Conservation (phyloP, 164 flowering plant species). For the Echeveria elegans region DNA sequence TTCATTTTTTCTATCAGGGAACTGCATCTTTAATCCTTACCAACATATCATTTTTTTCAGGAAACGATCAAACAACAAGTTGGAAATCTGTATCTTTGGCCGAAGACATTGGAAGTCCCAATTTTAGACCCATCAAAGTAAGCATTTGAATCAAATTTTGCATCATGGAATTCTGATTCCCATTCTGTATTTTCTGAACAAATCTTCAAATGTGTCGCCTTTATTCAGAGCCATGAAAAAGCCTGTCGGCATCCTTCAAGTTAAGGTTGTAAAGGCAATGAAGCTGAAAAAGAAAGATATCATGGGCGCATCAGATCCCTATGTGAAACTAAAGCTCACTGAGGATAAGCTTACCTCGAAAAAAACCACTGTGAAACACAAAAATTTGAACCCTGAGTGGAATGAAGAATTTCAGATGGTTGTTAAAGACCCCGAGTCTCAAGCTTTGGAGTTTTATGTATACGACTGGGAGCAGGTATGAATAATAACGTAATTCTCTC, state of each 20-base stretch:
- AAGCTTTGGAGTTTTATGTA: constrained; percentile 46
- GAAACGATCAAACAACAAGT: constrained; percentile 59
- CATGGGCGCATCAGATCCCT: constrained; percentile 76
- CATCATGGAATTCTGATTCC: neutral
- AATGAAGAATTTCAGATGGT: constrained; percentile 66
- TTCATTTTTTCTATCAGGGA: neutral
- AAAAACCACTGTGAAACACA: constrained; percentile 66
- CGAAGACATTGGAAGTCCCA: constrained; percentile 43
- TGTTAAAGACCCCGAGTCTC: constrained; percentile 65
- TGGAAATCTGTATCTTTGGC: constrained; percentile 66
- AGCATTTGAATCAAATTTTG: constrained; percentile 5
- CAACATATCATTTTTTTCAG: constrained; percentile 26
- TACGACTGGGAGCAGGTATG: constrained; percentile 85
- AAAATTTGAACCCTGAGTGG: constrained; percentile 84
- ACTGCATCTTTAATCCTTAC: neutral
- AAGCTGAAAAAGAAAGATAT: constrained; percentile 75
- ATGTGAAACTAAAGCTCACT: constrained; percentile 61
- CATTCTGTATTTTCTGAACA: neutral
- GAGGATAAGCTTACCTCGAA: constrained; percentile 65
- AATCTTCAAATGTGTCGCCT: neutral
- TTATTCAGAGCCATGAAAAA: constrained; percentile 43
- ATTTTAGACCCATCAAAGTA: constrained; percentile 64
- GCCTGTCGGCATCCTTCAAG: constrained; percentile 72
- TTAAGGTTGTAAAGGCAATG: constrained; percentile 55
- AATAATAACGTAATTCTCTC: neutral